Evolutionary conservation across 305 asterid genomes (phyloP), one percentile per base, ranked within the genome.

Genomic region (Petunia hybrid): DNA sequence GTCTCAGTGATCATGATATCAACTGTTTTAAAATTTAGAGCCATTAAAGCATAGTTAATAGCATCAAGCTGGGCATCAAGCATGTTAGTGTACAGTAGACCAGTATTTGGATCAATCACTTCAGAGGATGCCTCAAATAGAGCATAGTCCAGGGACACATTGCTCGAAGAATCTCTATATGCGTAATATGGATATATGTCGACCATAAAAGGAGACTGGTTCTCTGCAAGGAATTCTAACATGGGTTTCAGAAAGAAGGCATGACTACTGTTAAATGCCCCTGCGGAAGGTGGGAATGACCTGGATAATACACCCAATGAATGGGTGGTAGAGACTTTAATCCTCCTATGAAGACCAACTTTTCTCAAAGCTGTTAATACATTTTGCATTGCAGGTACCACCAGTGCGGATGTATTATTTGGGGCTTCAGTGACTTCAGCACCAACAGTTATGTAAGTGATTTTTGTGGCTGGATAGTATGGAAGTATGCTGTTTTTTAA

Each of bases 281-380:
- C 99, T 0, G 99, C 98, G 63, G 99, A 96, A 64, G 99, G 99
- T 2, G 98, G 98, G 83, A 91, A 96, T 0, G 99, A 96, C 0
- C 98, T 87, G 40, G 98, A 96, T 85, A 96, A 64, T 61, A 96
- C 90, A 0, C 98, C 98, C 80, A 96, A 76, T 0, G 98, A 96
- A 81, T 96, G 98, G 7, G 98, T 94, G 53, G 91, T 96, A 0
- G 98, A 94, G 57, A 96, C 94, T 82, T 93, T 96, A 65, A 94
- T 94, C 89, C 80, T 92, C 82, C 81, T 84, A 31, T 90, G 90
- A 56, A 96, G 95, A 36, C 95, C 96, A 1, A 95, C 89, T 83
- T 91, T 94, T 84, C 84, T 88, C 3, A 96, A 90, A 14, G 99
- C 87, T 1, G 93, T 92, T 1, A 84, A 82, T 45, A 96, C 87